phyloP scores from a whole-genome alignment of 768 basidiomycete species.

The Serendipita vermifera region DNA sequence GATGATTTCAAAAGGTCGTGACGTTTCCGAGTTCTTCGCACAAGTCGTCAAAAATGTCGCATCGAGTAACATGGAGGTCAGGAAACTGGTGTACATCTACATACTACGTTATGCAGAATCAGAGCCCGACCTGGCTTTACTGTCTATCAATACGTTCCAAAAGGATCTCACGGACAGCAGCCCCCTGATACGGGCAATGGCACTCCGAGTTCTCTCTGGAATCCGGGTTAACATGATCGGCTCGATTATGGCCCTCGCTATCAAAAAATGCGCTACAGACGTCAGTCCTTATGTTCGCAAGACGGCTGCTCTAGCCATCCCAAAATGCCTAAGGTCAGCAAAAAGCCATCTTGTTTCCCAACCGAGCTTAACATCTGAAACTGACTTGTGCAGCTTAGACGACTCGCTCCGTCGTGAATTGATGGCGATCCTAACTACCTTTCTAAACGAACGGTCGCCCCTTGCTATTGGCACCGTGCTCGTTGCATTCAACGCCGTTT shows the following conservation, averaged over 20 bases:
- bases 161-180: slow-evolving; percentile 87
- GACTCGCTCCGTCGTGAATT: slow-evolving; percentile 55
- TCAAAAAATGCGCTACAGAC: slow-evolving; percentile 87
- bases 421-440: slow-evolving; percentile 49
- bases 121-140: slow-evolving; percentile 86
- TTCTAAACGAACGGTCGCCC: slow-evolving; percentile 64
- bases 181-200: slow-evolving; percentile 93
- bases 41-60: slow-evolving; percentile 97
- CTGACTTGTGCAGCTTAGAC: slow-evolving; percentile 46
- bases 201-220: slow-evolving; percentile 80
- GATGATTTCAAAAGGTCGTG: slow-evolving; percentile 87
- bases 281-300: slow-evolving; percentile 91
- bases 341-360: background rate
- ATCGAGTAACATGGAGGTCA: slow-evolving; percentile 79
- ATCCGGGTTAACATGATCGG: slow-evolving; percentile 86
- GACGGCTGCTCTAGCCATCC: slow-evolving; percentile 78
- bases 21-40: slow-evolving; percentile 88
- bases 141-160: slow-evolving; percentile 98
- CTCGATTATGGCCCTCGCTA: slow-evolving; percentile 69
- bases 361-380: background rate
- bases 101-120: slow-evolving; percentile 84
- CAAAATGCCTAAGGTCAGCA: slow-evolving; percentile 65
- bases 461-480: slow-evolving; percentile 79
- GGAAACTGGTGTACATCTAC: slow-evolving; percentile 97
- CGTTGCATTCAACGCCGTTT: slow-evolving; percentile 76